Evolutionary conservation across 2,329 filamentous ascomycete genomes (phyloP).

Genomic region (Penicillium sp.): DNA sequence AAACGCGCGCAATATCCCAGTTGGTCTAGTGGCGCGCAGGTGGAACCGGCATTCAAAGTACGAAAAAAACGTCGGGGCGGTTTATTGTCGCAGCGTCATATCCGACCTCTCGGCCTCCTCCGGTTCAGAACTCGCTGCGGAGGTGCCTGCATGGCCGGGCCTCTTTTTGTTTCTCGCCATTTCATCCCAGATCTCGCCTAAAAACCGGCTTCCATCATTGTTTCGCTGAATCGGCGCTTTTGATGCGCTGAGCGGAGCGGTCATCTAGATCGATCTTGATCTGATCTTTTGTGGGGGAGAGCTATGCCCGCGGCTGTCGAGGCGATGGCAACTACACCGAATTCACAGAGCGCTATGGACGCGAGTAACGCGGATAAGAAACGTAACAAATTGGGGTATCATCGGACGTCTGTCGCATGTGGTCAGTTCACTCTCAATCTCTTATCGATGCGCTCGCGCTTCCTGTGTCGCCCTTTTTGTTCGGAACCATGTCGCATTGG

Average conservation of each 20-base stretch:
- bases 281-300: slow-evolving; percentile 23
- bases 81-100: slow-evolving; percentile 15
- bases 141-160: slow-evolving; percentile 18
- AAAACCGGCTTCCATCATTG: neutral
- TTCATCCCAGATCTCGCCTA: slow-evolving; percentile 4
- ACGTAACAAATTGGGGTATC: slow-evolving; percentile 92
- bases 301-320: slow-evolving; percentile 41
- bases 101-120: slow-evolving; percentile 1
- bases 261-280: slow-evolving; percentile 9
- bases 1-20: slow-evolving; percentile 21
- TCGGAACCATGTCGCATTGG: neutral
- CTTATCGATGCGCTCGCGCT: neutral
- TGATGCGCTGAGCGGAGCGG: slow-evolving; percentile 27
- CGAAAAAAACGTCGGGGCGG: slow-evolving; percentile 2
- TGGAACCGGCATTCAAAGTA: slow-evolving; percentile 7
- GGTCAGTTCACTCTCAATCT: slow-evolving; percentile 61
- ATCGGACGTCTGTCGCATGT: slow-evolving; percentile 91
- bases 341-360: slow-evolving; percentile 39
- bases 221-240: slow-evolving; percentile 13
- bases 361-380: slow-evolving; percentile 59
- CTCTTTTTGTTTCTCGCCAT: slow-evolving; percentile 6
- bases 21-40: slow-evolving; percentile 14
- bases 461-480: neutral
- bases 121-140: slow-evolving; percentile 5
- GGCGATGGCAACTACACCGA: slow-evolving; percentile 34